Conservation (phyloP, 305 asterid species). For the Fraxinus latifolia region DNA sequence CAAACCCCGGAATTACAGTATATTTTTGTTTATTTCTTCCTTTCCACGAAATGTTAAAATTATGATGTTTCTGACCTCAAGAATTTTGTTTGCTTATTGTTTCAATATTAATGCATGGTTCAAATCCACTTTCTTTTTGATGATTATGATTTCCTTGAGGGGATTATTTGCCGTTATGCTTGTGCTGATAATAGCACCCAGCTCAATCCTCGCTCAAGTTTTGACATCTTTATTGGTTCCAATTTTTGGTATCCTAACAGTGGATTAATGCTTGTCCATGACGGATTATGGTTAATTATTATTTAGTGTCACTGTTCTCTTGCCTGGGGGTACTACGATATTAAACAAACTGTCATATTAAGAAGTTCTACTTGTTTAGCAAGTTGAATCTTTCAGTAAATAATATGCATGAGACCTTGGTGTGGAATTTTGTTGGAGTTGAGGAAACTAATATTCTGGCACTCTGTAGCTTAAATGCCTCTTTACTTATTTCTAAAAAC, state of each 20-base stretch:
- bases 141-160: neutral
- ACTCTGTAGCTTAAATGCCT: neutral
- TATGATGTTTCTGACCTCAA: neutral
- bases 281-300: neutral
- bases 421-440: neutral
- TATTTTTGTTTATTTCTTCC: conserved; percentile 15
- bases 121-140: neutral
- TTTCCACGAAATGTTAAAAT: neutral
- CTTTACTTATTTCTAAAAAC: conserved; percentile 8
- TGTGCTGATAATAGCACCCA: neutral
- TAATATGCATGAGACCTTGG: conserved; percentile 4
- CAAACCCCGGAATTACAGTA: conserved; percentile 17
- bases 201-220: neutral
- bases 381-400: neutral
- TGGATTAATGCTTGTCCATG: neutral
- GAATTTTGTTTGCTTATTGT: neutral
- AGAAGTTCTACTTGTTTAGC: conserved; percentile 16
- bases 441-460: neutral
- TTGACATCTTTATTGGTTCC: neutral
- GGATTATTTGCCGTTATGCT: neutral
- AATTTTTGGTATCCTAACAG: neutral
- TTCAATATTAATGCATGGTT: neutral
- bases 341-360: neutral
- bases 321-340: neutral
- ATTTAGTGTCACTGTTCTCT: neutral